Conservation (phyloP, 2,329 filamentous ascomycete species). For the Alternaria arborescens region DNA sequence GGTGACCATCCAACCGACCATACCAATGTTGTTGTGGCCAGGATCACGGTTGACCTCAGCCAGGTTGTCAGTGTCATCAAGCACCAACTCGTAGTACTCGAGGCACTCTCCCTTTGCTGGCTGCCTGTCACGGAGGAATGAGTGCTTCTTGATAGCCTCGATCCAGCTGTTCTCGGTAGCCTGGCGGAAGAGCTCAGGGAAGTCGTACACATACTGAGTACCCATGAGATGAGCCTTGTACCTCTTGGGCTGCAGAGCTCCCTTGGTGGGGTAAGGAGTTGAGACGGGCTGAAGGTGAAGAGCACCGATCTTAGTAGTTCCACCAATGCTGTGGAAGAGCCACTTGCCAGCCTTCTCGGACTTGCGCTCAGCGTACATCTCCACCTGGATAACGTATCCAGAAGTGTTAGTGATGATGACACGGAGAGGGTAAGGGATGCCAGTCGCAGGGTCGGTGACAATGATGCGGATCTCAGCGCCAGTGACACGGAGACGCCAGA, state of each 20-base stretch:
- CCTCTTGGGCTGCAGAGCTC: slow-evolving; percentile 97
- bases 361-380: slow-evolving; percentile 97
- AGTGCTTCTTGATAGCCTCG: slow-evolving; percentile 76
- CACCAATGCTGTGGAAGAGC: slow-evolving; percentile 98
- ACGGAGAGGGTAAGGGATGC: slow-evolving; percentile 87
- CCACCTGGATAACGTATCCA: slow-evolving; percentile 95
- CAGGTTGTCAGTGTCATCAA: slow-evolving; percentile 92
- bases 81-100: slow-evolving; percentile 90
- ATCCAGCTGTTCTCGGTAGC: slow-evolving; percentile 95
- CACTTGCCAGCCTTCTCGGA: slow-evolving; percentile 93
- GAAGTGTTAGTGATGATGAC: slow-evolving; percentile 98
- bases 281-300: slow-evolving; percentile 93
- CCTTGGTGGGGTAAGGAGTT: slow-evolving; percentile 96
- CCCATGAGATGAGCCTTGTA: slow-evolving; percentile 99
- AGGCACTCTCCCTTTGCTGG: slow-evolving; percentile 90
- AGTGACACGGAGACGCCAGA: slow-evolving; percentile 95
- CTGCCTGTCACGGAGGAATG: slow-evolving; percentile 78
- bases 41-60: slow-evolving; percentile 94
- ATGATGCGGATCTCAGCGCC: slow-evolving; percentile 98
- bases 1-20: slow-evolving; percentile 98
- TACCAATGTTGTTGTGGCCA: slow-evolving; percentile 94
- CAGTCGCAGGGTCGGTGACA: slow-evolving; percentile 88
- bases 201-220: slow-evolving; percentile 99
- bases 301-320: slow-evolving; percentile 91
- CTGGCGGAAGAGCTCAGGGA: slow-evolving; percentile 98